Conservation (phyloP, 805 yeast genomes). For the Danielia oregonensis region DNA sequence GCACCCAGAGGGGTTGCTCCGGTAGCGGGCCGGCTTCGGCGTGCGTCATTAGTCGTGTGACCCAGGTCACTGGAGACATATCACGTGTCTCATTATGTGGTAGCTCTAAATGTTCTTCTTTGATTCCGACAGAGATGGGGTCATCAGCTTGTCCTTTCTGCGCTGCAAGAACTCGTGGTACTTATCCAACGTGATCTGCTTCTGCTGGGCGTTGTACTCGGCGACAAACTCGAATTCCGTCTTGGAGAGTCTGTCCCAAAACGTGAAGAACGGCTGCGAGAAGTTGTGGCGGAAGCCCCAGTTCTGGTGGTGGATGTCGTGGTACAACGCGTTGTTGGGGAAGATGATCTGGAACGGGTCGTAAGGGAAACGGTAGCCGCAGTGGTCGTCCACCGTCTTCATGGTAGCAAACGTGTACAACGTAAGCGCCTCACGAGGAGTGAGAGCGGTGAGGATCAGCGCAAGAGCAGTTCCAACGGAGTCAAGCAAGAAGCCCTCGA, state of each 20-base stretch:
- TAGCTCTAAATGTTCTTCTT: conserved; percentile 3
- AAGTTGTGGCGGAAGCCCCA: conserved; percentile 93
- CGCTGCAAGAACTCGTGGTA: conserved; percentile 52
- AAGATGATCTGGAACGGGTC: conserved; percentile 87
- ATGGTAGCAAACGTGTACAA: conserved; percentile 85
- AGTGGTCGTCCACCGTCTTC: conserved; percentile 97
- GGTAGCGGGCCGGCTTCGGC: conserved; percentile 4
- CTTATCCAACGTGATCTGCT: conserved; percentile 62
- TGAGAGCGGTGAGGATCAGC: conserved; percentile 53
- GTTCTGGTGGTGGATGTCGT: conserved; percentile 95
- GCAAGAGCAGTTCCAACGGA: conserved; percentile 91
- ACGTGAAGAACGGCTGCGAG: conserved; percentile 92
- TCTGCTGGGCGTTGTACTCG: conserved; percentile 61
- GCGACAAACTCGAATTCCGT: conserved; percentile 67
- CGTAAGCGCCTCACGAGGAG: conserved; percentile 72
- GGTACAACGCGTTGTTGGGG: conserved; percentile 94
- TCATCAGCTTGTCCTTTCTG: conserved; percentile 9
- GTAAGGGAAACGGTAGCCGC: conserved; percentile 92
- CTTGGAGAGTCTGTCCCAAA: conserved; percentile 77
- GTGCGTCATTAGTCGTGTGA: too few relatives aligned
- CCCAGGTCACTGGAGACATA: too few relatives aligned
- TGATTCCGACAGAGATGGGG: neutral
- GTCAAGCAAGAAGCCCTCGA: conserved; percentile 90
- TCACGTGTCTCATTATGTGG: too few relatives aligned
- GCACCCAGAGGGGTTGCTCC: neutral